phyloP scores from a whole-genome alignment of 2,329 filamentous ascomycete species.

The Exserohilum rostratum region DNA sequence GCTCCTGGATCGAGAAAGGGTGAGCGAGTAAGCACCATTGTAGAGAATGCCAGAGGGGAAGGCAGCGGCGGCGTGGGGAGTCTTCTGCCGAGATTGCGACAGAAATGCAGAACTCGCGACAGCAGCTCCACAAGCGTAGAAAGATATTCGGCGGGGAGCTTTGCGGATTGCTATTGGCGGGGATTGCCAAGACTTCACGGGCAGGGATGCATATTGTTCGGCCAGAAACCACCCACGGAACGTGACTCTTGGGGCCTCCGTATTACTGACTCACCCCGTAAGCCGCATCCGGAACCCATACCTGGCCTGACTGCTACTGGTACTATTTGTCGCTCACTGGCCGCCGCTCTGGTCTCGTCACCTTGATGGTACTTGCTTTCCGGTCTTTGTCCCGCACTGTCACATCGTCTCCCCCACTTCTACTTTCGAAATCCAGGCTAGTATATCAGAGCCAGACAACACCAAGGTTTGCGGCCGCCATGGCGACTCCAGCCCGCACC shows the following conservation, averaged over 20 bases:
- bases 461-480: slow-evolving; percentile 25
- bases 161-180: slow-evolving; percentile 31
- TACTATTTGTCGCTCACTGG: slow-evolving; percentile 25
- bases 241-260: slow-evolving; percentile 13
- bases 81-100: background rate
- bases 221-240: slow-evolving; percentile 14
- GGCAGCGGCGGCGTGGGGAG: background rate
- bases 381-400: slow-evolving; percentile 34
- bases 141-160: slow-evolving; percentile 33
- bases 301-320: slow-evolving; percentile 19
- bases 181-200: slow-evolving; percentile 31
- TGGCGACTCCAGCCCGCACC: slow-evolving; percentile 44
- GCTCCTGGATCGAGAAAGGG: slow-evolving; percentile 78
- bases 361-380: slow-evolving; percentile 43
- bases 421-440: slow-evolving; percentile 20
- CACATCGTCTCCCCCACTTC: slow-evolving; percentile 31
- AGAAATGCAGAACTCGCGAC: slow-evolving; percentile 6
- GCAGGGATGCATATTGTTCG: slow-evolving; percentile 20
- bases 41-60: background rate
- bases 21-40: slow-evolving; percentile 57
- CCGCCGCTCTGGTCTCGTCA: slow-evolving; percentile 13
- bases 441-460: slow-evolving; percentile 2
- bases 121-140: slow-evolving; percentile 17
- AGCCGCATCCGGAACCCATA: slow-evolving; percentile 15
- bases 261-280: slow-evolving; percentile 30